Evolutionary conservation across 2,329 filamentous ascomycete genomes (phyloP).

Genomic region (Gliomastix tumulicola): DNA sequence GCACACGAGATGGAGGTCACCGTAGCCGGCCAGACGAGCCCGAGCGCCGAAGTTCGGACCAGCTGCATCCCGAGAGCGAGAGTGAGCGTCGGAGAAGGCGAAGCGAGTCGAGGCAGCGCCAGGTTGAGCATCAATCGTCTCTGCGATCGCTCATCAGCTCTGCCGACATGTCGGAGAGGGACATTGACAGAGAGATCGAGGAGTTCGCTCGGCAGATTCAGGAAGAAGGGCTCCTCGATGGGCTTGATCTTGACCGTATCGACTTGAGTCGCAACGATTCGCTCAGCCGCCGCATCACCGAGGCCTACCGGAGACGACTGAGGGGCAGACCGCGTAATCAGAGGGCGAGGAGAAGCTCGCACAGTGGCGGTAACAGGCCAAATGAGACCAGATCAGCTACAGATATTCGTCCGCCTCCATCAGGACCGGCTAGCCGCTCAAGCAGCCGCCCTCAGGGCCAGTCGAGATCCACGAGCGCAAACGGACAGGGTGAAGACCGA

Average conservation of each 20-base stretch:
- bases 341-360: slow-evolving; percentile 35
- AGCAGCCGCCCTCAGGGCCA: slow-evolving; percentile 20
- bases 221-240: slow-evolving; percentile 80
- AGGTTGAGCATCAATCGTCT: slow-evolving; percentile 84
- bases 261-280: slow-evolving; percentile 81
- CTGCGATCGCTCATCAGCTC: slow-evolving; percentile 77
- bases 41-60: slow-evolving; percentile 20
- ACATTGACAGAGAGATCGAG: slow-evolving; percentile 82
- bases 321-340: slow-evolving; percentile 49
- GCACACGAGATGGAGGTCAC: slow-evolving; percentile 11
- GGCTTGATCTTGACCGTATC: slow-evolving; percentile 81
- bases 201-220: slow-evolving; percentile 86
- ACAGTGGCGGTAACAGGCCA: too few relatives aligned
- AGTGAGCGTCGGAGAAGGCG: slow-evolving; percentile 23
- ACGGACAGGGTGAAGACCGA: slow-evolving; percentile 35
- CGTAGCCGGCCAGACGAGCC: slow-evolving; percentile 15
- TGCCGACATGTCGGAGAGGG: slow-evolving; percentile 67
- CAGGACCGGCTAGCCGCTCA: slow-evolving; percentile 1
- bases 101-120: slow-evolving; percentile 45
- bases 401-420: too few relatives aligned
- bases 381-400: too few relatives aligned
- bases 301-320: slow-evolving; percentile 76
- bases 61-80: slow-evolving; percentile 27
- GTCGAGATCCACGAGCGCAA: slow-evolving; percentile 36
- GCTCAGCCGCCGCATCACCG: slow-evolving; percentile 82